These are phyloP conservation scores for Solanum hybrid DNA, from an alignment of 305 asterid genomes.

Conservation along the genomic window DNA sequence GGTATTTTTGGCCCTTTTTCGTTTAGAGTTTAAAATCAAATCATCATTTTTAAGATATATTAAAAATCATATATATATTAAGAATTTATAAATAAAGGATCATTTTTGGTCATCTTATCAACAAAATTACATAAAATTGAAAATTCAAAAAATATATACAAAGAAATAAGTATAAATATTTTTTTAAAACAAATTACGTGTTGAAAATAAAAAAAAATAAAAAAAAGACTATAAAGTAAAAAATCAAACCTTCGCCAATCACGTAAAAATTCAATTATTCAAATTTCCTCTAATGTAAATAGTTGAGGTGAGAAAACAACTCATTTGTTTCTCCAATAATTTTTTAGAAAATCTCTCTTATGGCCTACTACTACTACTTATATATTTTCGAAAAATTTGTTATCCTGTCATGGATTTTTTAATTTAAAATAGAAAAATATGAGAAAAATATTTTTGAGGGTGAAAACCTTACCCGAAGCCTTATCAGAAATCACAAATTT, in stretches of 20 bases:
- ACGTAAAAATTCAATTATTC: not conserved
- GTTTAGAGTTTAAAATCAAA: not conserved
- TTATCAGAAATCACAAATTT: conserved; percentile 35
- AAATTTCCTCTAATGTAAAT: not conserved
- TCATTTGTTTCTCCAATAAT: not conserved
- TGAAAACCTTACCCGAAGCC: conserved; percentile 34
- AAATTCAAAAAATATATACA: not conserved
- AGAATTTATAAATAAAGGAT: too few relatives aligned
- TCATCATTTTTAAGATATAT: not conserved
- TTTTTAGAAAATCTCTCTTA: not conserved
- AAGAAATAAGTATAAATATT: not conserved
- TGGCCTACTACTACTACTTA: not conserved
- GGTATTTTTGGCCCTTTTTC: too few relatives aligned
- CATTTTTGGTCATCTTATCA: not conserved
- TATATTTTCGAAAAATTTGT: not conserved
- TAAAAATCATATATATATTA: not conserved
- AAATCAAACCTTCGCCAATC: not conserved
- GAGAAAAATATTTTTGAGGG: not conserved
- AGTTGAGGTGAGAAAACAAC: not conserved
- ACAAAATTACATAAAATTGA: not conserved
- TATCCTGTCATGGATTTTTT: not conserved
- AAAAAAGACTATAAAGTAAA: too few relatives aligned
- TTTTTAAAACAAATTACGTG: too few relatives aligned
- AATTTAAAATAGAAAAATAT: not conserved
- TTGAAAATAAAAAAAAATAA: too few relatives aligned